A percentile compares a stretch with the other conserved stretches of the same genome.
These are phyloP conservation scores for Amphicarpaea edgeworthii DNA, from an alignment of 306 rosid species.

Conservation along the genomic window DNA sequence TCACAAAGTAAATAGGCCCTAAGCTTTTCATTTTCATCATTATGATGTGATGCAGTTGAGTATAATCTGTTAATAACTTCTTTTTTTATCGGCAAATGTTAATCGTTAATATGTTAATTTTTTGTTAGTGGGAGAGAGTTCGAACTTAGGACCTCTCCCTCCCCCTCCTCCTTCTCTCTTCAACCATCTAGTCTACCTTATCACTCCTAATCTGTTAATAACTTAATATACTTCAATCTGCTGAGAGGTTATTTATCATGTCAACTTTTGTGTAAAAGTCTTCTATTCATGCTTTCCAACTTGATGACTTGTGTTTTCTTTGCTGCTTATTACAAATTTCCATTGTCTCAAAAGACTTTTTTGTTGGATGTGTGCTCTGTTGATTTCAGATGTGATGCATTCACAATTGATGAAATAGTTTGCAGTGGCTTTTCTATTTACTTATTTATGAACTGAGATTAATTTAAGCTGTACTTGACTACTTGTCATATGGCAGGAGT, in stretches of 20 bases:
- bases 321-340: conserved; percentile 14
- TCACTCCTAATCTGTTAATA: conserved; percentile 34
- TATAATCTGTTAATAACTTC: conserved; percentile 34
- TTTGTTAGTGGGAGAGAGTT: too few species aligned
- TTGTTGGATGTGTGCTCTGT: conserved; percentile 27
- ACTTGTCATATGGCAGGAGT: conserved; percentile 55
- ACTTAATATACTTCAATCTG: conserved; percentile 11
- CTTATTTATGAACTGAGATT: neutral
- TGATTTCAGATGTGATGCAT: conserved; percentile 24
- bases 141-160: too few species aligned
- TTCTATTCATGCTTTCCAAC: conserved; percentile 33
- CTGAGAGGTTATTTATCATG: conserved; percentile 29
- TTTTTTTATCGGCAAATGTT: too few species aligned
- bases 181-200: too few species aligned
- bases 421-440: neutral
- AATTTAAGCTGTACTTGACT: conserved; percentile 37
- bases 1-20: neutral
- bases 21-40: conserved; percentile 34
- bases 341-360: neutral
- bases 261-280: conserved; percentile 3
- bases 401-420: conserved; percentile 18
- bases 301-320: conserved; percentile 2
- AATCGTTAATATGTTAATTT: too few species aligned
- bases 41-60: conserved; percentile 16
- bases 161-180: too few species aligned